A percentile compares a stretch with the other conserved stretches of the same genome.
Conservation (phyloP, 306 rosid genomes). For the Fragaria ananassa region DNA sequence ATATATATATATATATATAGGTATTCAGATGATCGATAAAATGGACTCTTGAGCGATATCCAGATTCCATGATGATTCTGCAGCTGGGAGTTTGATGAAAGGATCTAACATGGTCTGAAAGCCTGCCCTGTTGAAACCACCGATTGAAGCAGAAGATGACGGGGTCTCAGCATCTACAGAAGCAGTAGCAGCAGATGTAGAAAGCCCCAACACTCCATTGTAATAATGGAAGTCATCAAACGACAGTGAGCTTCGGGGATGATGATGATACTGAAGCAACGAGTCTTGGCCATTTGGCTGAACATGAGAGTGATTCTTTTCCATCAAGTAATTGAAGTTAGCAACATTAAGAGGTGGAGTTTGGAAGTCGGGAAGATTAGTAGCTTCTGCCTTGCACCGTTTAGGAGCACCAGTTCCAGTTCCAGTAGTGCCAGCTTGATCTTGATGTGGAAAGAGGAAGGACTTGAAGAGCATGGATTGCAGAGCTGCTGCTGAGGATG, state of each 20-base stretch:
- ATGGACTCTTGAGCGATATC: constrained; percentile 15
- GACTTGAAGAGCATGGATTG: constrained; percentile 39
- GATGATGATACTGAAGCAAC: neutral
- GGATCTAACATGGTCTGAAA: constrained; percentile 26
- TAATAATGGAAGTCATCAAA: constrained; percentile 23
- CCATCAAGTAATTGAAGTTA: constrained; percentile 30
- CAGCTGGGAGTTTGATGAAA: constrained; percentile 31
- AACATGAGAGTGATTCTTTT: constrained; percentile 16
- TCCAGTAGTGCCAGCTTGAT: constrained; percentile 8
- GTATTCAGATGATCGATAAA: neutral
- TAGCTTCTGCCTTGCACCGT: constrained; percentile 38
- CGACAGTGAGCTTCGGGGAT: constrained; percentile 22
- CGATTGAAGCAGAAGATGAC: constrained; percentile 31
- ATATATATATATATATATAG: neutral
- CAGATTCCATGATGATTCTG: constrained; percentile 40
- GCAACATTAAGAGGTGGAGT: constrained; percentile 2
- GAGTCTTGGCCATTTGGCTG: neutral
- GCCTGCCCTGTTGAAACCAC: constrained; percentile 28
- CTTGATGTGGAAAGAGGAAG: constrained; percentile 37
- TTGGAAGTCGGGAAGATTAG: constrained; percentile 31
- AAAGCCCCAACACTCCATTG: constrained; percentile 24
- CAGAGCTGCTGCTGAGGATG: constrained; percentile 9
- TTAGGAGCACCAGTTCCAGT: constrained; percentile 7
- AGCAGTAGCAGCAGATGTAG: constrained; percentile 15
- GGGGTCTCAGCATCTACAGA: constrained; percentile 21